Percentiles rank a stretch among this genome's conserved stretches.
Evolutionary conservation across 352 stramenopile genomes (phyloP).

Genomic region (Phytophthora cryptogea): DNA sequence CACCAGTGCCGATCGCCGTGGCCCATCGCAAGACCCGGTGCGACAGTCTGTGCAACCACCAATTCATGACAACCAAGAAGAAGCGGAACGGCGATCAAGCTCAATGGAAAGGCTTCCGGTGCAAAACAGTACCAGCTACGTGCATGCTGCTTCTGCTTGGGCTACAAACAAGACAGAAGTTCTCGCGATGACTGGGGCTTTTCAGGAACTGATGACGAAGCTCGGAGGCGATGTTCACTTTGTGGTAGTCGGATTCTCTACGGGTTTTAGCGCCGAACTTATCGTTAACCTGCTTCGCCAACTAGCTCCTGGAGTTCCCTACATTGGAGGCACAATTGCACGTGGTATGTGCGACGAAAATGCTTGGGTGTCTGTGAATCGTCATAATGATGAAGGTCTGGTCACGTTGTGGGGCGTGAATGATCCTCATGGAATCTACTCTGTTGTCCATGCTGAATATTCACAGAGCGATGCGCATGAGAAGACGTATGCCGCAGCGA

Average conservation of each 20-base stretch:
- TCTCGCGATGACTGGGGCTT: slow-evolving; percentile 74
- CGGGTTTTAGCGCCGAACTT: slow-evolving; percentile 74
- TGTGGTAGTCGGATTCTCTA: slow-evolving; percentile 86
- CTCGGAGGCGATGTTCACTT: slow-evolving; percentile 83
- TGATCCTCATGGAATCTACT: slow-evolving; percentile 82
- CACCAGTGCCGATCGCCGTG: slow-evolving; percentile 21
- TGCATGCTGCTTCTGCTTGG: slow-evolving; percentile 75
- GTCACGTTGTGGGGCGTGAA: slow-evolving; percentile 88
- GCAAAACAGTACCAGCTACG: slow-evolving; percentile 60
- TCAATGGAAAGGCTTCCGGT: slow-evolving; percentile 58
- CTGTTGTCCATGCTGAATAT: slow-evolving; percentile 81
- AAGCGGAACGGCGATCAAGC: slow-evolving; percentile 45
- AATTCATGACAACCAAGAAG: slow-evolving; percentile 41
- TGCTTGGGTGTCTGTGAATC: slow-evolving; percentile 87
- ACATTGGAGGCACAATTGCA: slow-evolving; percentile 84
- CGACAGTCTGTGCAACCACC: slow-evolving; percentile 23
- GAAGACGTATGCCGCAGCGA: slow-evolving; percentile 76
- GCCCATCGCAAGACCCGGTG: slow-evolving; percentile 26
- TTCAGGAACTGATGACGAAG: slow-evolving; percentile 81
- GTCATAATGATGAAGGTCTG: slow-evolving; percentile 82
- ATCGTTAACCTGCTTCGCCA: slow-evolving; percentile 78
- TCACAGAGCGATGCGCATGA: slow-evolving; percentile 77
- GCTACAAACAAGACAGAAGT: slow-evolving; percentile 74
- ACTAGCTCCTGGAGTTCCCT: slow-evolving; percentile 76
- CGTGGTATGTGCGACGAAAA: slow-evolving; percentile 88